These are phyloP conservation scores for Amaranthus hypochondriacus DNA, from an alignment of 148 eudicot genomes.

Conservation along the genomic window DNA sequence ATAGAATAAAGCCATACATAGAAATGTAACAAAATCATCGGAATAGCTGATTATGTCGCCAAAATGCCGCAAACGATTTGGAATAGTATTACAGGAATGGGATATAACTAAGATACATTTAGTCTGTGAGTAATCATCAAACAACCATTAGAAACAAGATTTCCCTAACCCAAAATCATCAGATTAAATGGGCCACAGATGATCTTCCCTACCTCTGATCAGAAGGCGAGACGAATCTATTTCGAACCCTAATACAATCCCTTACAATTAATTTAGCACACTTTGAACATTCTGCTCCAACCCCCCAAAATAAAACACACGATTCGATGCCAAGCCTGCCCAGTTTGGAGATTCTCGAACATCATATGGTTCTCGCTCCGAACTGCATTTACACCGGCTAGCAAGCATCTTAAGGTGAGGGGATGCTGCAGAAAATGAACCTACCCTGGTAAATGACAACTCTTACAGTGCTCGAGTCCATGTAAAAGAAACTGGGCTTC, in stretches of 20 bases:
- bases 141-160: neutral
- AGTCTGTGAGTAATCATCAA: neutral
- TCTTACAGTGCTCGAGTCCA: slow-evolving; percentile 39
- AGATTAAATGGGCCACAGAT: neutral
- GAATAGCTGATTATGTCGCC: too few species aligned
- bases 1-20: too few species aligned
- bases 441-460: neutral
- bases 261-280: neutral
- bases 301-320: neutral
- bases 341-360: slow-evolving; percentile 2
- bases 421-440: slow-evolving; percentile 12
- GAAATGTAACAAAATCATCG: too few species aligned
- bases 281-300: too few species aligned
- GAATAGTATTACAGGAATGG: too few species aligned
- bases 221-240: neutral
- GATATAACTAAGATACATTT: too few species aligned
- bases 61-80: too few species aligned
- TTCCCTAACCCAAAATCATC: neutral
- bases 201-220: neutral
- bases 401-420: slow-evolving; percentile 8
- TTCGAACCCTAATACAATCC: slow-evolving; percentile 19
- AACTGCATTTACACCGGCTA: slow-evolving; percentile 5
- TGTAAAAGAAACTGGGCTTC: slow-evolving; percentile 70
- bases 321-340: slow-evolving; percentile 2
- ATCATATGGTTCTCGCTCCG: slow-evolving; percentile 9